These are phyloP conservation scores for Curvularia sp. DNA, from an alignment of 2,329 filamentous ascomycete genomes.

Conservation along the genomic window DNA sequence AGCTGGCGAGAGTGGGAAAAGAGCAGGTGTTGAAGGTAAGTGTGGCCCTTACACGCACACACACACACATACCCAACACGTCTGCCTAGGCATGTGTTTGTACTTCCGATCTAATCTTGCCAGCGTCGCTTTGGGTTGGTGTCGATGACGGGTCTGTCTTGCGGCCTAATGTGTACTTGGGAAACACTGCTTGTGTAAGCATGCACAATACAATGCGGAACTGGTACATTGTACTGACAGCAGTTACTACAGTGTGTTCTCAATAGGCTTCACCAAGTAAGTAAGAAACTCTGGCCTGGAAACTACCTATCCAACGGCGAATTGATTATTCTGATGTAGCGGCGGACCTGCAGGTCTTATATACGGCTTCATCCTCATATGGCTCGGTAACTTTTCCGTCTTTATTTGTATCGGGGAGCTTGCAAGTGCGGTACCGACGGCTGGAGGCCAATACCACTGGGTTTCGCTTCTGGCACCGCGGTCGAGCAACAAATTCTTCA, in stretches of 20 bases:
- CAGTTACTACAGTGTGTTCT: constrained; percentile 36
- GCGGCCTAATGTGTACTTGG: constrained; percentile 50
- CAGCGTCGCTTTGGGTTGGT: constrained; percentile 50
- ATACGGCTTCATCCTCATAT: constrained; percentile 49
- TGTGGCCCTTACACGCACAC: background rate
- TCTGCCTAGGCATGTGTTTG: background rate
- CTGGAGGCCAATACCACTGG: constrained; percentile 53
- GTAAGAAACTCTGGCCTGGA: constrained; percentile 3
- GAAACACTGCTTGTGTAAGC: constrained; percentile 49
- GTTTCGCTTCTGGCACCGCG: constrained; percentile 55
- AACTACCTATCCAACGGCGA: background rate
- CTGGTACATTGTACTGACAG: constrained; percentile 3
- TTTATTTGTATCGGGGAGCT: constrained; percentile 49
- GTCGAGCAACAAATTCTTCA: constrained; percentile 53
- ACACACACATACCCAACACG: background rate
- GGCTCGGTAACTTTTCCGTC: constrained; percentile 49
- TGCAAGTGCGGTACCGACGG: constrained; percentile 49
- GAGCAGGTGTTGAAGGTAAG: constrained; percentile 48
- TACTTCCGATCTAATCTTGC: constrained; percentile 12
- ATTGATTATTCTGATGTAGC: constrained; percentile 26
- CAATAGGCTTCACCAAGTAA: constrained; percentile 48
- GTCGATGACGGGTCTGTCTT: constrained; percentile 49
- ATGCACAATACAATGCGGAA: background rate
- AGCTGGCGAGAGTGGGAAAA: constrained; percentile 47
- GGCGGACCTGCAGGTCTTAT: constrained; percentile 49